Evolutionary conservation across 1,139 yeast genomes (phyloP), one percentile per base, ranked within the genome.

Genomic region (Spathaspora sp.): DNA sequence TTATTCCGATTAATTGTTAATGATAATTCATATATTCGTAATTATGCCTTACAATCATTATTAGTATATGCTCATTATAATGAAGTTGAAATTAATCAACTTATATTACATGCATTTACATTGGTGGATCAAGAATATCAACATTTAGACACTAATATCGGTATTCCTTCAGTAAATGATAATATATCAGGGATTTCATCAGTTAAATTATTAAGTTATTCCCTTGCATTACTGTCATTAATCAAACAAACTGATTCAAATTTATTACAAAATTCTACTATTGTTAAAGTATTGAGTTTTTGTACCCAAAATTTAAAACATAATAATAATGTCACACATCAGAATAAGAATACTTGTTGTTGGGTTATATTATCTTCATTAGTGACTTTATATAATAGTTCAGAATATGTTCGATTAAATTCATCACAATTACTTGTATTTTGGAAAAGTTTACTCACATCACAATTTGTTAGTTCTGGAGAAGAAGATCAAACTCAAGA

Each of bases 331-430:
- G 11, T 26, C 8, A 37, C 4, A 4, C 23, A 20, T 20, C 23
- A 20, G 7, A 38, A 53, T 58, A 47, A 67, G 59, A 47, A 63
- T 48, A 58, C 70, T 3, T 57, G 72, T 46, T 52, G 87, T 52
- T 91, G 98, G 98, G 75, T 85, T 3, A 67, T 89, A 18, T 67
- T 93, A 37, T 74, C 85, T 44, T 95, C 97, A 0, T 68, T 90
- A 39, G 86, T 91, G 64, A 83, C 89, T 17, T 80, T 85, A 48
- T 84, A 86, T 41, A 77, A 79, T 10, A 74, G 78, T 13, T 68
- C 73, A 1, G 80, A 74, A 49, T 86, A 84, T 55, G 80, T 87
- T 37, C 80, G 78, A 52, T 76, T 87, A 51, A 88, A 89, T 59
- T 75, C 89, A 3, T 80, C 93, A 0, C 96, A 89, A 58, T 75